These are phyloP conservation scores for Blastomyces silverae DNA, from an alignment of 2,329 filamentous ascomycete genomes.

Conservation along the genomic window DNA sequence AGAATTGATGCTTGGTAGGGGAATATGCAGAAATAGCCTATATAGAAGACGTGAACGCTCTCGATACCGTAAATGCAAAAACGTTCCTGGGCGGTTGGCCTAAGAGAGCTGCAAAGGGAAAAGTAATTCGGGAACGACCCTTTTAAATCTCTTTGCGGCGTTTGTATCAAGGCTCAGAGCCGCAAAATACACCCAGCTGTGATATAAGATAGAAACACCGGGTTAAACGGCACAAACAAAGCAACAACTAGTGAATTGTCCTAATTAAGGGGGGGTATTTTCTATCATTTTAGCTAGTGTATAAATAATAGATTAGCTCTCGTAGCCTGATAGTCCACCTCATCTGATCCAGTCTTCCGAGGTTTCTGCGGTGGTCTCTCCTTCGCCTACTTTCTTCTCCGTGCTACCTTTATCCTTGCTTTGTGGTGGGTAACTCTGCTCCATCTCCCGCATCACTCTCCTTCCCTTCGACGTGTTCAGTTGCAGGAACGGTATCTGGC, in stretches of 20 bases:
- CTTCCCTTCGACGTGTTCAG: slow-evolving; percentile 14
- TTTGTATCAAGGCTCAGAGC: neutral
- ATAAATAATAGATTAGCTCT: neutral
- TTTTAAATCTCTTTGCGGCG: too few relatives aligned
- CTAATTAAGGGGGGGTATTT: neutral
- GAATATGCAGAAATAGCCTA: neutral
- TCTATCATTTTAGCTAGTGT: neutral
- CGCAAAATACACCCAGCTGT: too few relatives aligned
- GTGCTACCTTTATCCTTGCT: slow-evolving; percentile 19
- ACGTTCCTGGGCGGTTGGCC: neutral
- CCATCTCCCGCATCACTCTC: slow-evolving; percentile 24
- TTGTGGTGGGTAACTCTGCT: slow-evolving; percentile 14
- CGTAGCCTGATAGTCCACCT: neutral
- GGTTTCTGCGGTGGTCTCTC: slow-evolving; percentile 2
- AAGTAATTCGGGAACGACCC: too few relatives aligned
- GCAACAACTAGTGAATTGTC: neutral
- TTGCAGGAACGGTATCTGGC: neutral
- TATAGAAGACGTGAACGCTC: neutral
- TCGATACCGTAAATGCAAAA: neutral
- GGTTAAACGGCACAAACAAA: neutral
- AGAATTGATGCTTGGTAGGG: neutral
- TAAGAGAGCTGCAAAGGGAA: neutral
- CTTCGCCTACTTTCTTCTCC: slow-evolving; percentile 16
- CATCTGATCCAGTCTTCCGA: neutral
- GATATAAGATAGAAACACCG: too few relatives aligned